These are phyloP conservation scores for Persicaria maculosa DNA, from an alignment of 148 eudicot species.

Conservation along the genomic window DNA sequence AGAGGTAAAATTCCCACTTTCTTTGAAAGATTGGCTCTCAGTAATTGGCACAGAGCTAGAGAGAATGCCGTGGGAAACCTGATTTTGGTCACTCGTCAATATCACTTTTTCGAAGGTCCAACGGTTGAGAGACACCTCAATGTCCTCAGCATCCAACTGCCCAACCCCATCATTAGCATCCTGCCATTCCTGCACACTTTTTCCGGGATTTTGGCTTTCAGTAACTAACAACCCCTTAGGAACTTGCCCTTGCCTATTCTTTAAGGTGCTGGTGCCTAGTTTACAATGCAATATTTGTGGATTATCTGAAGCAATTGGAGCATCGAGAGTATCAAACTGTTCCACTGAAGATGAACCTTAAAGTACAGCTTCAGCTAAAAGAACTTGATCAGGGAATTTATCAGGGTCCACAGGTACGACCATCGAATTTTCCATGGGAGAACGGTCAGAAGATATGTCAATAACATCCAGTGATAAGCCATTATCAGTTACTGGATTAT, in stretches of 20 bases:
- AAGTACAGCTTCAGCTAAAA: background rate
- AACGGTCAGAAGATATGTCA: background rate
- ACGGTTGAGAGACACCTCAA: background rate
- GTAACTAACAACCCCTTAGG: too few relatives aligned
- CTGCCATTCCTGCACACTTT: too few relatives aligned
- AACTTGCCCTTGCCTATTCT: too few relatives aligned
- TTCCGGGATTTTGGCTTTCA: too few relatives aligned
- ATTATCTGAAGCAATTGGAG: too few relatives aligned
- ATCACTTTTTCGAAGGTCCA: background rate
- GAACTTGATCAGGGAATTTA: background rate
- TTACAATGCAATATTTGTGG: too few relatives aligned
- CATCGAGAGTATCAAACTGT: too few relatives aligned
- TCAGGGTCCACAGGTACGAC: background rate
- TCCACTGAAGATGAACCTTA: background rate
- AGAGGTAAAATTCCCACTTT: background rate
- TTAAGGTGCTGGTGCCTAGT: too few relatives aligned
- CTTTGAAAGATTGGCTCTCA: background rate
- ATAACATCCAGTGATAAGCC: background rate
- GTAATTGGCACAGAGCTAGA: background rate
- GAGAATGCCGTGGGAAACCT: background rate
- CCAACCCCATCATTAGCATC: too few relatives aligned
- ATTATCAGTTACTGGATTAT: background rate
- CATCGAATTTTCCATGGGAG: background rate
- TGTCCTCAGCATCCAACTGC: too few relatives aligned
- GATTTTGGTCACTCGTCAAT: background rate